Base-by-base conservation (phyloP, 768 basidiomycete genomes). In the Vararia minispora region DNA sequence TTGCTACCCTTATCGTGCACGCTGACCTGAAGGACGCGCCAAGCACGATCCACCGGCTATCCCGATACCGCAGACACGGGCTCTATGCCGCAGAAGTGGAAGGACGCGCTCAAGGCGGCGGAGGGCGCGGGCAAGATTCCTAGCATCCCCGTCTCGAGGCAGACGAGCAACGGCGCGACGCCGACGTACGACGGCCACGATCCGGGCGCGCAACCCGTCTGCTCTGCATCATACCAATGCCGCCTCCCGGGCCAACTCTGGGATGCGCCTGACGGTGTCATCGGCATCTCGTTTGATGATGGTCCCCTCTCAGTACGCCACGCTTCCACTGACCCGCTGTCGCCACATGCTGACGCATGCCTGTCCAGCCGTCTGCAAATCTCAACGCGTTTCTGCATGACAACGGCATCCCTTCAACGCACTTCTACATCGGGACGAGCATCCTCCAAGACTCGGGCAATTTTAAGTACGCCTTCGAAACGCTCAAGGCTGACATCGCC, bases 361-460 rank as follows among this genome's bases (percentile, higher is more conserved):
- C n/a, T n/a, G n/a, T 16, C 21, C 35, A 62, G 58, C 42, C 60
- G 3, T 63, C 62, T 3, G 44, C 52, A 10, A 33, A 37, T 9
- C 69, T 94, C 14, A 71, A 84, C 51, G 50, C 70, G 6, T 92
- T 88, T 55, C 64, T 94, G 33, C 46, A 65, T 41, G 38, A 62
- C 13, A 69, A 91, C 41, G 72, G 78, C 43, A 56, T 75, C 40
- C 68, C 58, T n/a, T 78, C 76, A 3, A 92, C 90, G 5, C 88
- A 92, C 54, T 94, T 92, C 57, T 74, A 89, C 66, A 92, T 95
- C 46, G 91, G 91, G 12, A 53, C 68, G 24, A 83, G 88, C 53
- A 82, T 91, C 42, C 49, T 83, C 21, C 35, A 53, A 28, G 63
- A 82, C 52, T 71, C 76, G 4, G 52, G 63, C 7, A 49, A 65